These are phyloP conservation scores for Umbellularia californica DNA, from an alignment of 164 flowering plant genomes.

Conservation along the genomic window DNA sequence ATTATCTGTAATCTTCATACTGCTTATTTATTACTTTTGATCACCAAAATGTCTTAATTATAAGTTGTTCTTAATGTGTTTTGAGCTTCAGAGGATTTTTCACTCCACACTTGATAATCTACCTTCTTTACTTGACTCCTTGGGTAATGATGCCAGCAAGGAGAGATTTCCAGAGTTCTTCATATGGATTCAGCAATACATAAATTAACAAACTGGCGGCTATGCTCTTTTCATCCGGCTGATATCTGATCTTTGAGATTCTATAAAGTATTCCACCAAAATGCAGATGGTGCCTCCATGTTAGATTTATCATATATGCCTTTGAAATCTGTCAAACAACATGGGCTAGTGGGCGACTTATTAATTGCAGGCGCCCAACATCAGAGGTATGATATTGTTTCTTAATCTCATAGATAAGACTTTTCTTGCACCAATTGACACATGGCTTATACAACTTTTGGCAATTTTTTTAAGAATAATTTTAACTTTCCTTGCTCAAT, in stretches of 20 bases:
- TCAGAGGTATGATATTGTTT: conserved; percentile 56
- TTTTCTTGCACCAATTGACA: neutral
- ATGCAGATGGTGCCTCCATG: conserved; percentile 4
- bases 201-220: conserved; percentile 63
- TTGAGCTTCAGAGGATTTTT: conserved; percentile 83
- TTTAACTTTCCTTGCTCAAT: no score
- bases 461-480: neutral
- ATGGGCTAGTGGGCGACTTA: conserved; percentile 83
- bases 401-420: neutral
- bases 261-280: neutral
- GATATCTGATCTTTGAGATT: neutral
- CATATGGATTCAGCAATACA: conserved; percentile 28
- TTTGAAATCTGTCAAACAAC: conserved; percentile 65
- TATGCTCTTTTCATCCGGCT: conserved; percentile 17
- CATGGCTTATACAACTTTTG: neutral
- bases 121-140: conserved; percentile 53
- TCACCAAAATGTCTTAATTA: neutral
- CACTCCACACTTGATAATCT: conserved; percentile 62
- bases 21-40: neutral
- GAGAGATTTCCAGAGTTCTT: conserved; percentile 29
- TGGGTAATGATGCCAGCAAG: conserved; percentile 22
- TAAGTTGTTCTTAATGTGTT: conserved; percentile 11
- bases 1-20: neutral
- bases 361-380: conserved; percentile 51
- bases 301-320: conserved; percentile 88